Evolutionary conservation across 495 filamentous ascomycete species (phyloP), one percentile per base, ranked within the genome.

Genomic region (Tuber indicum): DNA sequence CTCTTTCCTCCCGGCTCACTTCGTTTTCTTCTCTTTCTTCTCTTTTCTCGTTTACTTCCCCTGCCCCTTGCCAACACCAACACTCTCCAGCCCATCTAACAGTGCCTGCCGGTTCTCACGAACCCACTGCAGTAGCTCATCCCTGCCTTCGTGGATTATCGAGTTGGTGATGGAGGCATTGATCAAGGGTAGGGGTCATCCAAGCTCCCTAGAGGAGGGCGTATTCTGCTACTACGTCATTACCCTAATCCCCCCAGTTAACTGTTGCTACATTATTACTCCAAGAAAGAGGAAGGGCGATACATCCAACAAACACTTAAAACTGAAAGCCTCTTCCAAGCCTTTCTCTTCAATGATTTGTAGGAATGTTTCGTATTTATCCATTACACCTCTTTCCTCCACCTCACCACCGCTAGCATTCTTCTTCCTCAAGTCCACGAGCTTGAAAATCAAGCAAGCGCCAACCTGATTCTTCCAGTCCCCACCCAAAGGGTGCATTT

Each of bases 131-230:
- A 83, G 76, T 26, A 95, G 87, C 81, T 91, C 90, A 77, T 92
- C 89, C 76, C 96, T 86, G 8, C 88, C 93, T 36, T 86, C 88
- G 3, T 88, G 94, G 93, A 83, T 98, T 89, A 45, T 91, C 86
- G 42, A 98, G 86, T 85, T 98, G 96, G 93, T 94, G 98, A 75
- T 89, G 89, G 83, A 96, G 87, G 44, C 90, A 89, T 23, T 91
- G 85, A 9, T 92, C 89, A 70, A 96, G 82, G 21, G 93, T 94
- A 75, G 86, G 85, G 75, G 88, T 88, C 87, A 94, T 89, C 95
- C 95, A 98, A 21, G 87, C 89, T 9, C 96, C 96, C 2, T 89
- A 88, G 78, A 87, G 88, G 3, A 86, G 86, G 23, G 41, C n/a
- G 0, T 87, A 86, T 23, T 98, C 84, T 14, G 84, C 88, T 42